Base-by-base conservation (phyloP, 345 rosid genomes). In the Diplotaxis tenuifolia region DNA sequence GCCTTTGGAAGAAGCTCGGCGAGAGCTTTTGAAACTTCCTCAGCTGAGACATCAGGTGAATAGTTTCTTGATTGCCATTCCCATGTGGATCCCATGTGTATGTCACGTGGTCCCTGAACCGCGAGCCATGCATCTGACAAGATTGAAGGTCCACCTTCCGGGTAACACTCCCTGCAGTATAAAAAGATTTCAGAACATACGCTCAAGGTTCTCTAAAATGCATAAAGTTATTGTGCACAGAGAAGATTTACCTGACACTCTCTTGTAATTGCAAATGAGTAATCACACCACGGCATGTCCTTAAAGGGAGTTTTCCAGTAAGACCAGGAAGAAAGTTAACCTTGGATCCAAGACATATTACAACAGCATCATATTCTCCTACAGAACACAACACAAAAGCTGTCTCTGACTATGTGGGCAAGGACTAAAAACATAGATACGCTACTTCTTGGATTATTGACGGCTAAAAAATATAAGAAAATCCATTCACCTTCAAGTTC, bases 41-140 rank as follows among this genome's bases (percentile, higher is more conserved):
- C 89, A 27, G 61, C 83, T 61, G 90, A 76, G 67, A 88, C 96
- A 42, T 70, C 65, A 40, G 85, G 62, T 47, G 90, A 88, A 58
- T 80, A 80, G 63, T 94, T 85, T 77, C 85, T 87, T 32, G 97
- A 94, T 60, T 83, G 82, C 96, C 97, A 94, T 34, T 94, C 95
- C 96, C 97, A 88, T 20, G 97, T 94, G 21, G 98, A 87, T 62
- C 97, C 98, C 84, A 89, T 69, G 70, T 74, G 81, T 18, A 88
- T 42, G 73, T 81, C 78, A 31, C 79, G 86, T 8, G 80, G 83
- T 58, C 96, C 97, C 77, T 85, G 93, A 42, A 89, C 67, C 1
- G 96, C 88, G 29, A 94, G 86, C 97, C 98, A 94, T 52, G 89
- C 95, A 68, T 91, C 91, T 64, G 97, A 87, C 53, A 94, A 67